A percentile compares a stretch with the other conserved stretches of the same genome.
Evolutionary conservation across 2,329 filamentous ascomycete genomes (phyloP).

Genomic region (Cladosporium cucumerinum): DNA sequence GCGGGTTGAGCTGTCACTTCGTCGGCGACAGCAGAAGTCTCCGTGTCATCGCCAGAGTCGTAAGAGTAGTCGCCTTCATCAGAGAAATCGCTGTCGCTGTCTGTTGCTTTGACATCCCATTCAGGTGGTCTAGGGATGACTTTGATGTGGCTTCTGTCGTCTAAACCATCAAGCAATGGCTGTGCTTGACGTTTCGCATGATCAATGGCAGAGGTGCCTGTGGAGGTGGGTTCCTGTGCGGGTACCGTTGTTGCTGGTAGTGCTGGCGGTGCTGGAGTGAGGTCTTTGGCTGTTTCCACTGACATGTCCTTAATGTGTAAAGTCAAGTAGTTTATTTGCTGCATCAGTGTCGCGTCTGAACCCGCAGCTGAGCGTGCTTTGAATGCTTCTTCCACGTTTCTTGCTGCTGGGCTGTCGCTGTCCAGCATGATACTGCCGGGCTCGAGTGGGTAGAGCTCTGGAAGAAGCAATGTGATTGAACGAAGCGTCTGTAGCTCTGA

Average conservation of each 20-base stretch:
- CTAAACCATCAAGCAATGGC: not conserved
- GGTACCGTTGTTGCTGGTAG: not conserved
- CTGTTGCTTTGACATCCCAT: conserved; percentile 51
- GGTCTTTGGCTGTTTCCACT: conserved; percentile 34
- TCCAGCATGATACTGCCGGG: conserved; percentile 37
- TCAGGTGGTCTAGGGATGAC: conserved; percentile 74
- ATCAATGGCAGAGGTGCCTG: not conserved
- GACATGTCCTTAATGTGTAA: conserved; percentile 68
- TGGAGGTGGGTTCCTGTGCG: not conserved
- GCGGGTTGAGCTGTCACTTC: conserved; percentile 37
- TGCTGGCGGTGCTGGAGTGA: conserved; percentile 24
- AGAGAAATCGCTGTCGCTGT: conserved; percentile 35
- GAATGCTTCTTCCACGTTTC: conserved; percentile 64
- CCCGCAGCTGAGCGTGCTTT: conserved; percentile 55
- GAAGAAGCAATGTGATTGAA: conserved; percentile 66
- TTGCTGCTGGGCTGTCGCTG: conserved; percentile 48
- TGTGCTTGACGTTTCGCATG: not conserved
- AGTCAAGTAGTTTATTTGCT: conserved; percentile 70
- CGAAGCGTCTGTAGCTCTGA: conserved; percentile 58
- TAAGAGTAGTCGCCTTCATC: conserved; percentile 36
- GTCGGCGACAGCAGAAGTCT: conserved; percentile 39
- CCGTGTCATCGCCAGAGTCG: conserved; percentile 49
- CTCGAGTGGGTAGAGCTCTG: conserved; percentile 68
- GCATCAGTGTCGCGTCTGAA: conserved; percentile 63
- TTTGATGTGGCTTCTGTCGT: conserved; percentile 62